Evolutionary conservation across 129 eudicot species (phyloP), one percentile per base, ranked within the genome.

Genomic region (Glebionis coronaria): DNA sequence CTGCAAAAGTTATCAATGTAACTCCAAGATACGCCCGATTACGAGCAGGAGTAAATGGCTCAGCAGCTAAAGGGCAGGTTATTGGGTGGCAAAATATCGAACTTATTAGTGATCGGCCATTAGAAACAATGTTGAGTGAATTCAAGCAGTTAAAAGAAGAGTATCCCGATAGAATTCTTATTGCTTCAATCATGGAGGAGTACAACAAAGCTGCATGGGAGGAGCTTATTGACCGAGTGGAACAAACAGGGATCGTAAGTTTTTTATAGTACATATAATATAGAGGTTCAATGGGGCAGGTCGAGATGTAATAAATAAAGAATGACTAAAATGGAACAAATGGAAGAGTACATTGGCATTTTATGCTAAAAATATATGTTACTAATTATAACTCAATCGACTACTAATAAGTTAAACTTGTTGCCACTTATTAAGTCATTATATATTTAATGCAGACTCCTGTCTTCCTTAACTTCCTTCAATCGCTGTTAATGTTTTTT

Each of bases 151-250:
- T 94, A 65, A 94, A 93, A 68, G 83, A 94, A 79, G 99, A 94
- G 79, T 94, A 89, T 73, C 99, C 99, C 0, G 93, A 94, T 58
- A 81, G 99, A 78, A 89, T 94, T 52, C 87, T 94, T 59, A 89
- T 93, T 74, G 99, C 97, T 53, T 94, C 99, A 13, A 89, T 94
- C 74, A 94, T 94, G 99, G 99, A 94, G 53, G 99, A 94, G 69
- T 94, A 87, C 76, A 79, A 86, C 79, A 94, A 89, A 83, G 84
- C 95, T 61, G 97, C 80, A n/a, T 94, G 99, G 99, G 88, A 94
- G 69, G 97, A 94, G 62, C 95, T 94, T 57, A 80, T 94, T 75
- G 92, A 87, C 52, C 91, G 99, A 52, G 92, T 84, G 49, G 99
- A 94, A 80, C 88, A 94, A 82, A 84, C 97, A 12, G 99, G 99